phyloP scores from a whole-genome alignment of 768 basidiomycete species.

The Termitomyces sp. region DNA sequence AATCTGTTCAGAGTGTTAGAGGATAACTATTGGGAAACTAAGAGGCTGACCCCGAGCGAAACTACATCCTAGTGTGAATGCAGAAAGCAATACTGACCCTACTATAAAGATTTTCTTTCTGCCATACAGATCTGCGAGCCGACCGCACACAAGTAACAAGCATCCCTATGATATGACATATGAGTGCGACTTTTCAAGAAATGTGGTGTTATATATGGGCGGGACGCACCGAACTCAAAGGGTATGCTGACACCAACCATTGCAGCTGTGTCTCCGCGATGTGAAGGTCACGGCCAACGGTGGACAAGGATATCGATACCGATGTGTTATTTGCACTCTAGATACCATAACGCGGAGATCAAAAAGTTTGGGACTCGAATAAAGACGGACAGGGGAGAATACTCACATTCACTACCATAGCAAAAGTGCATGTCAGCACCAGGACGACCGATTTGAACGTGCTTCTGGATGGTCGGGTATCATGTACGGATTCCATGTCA shows the following conservation, averaged over 20 bases:
- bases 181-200: constrained; percentile 1
- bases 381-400: not conserved
- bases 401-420: constrained; percentile 25
- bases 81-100: constrained; percentile 52
- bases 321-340: constrained; percentile 44
- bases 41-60: constrained; percentile 49
- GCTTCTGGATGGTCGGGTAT: constrained; percentile 12
- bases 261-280: constrained; percentile 53
- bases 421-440: constrained; percentile 25
- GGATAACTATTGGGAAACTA: not conserved
- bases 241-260: constrained; percentile 67
- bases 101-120: constrained; percentile 63
- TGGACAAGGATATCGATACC: constrained; percentile 49
- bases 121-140: constrained; percentile 80
- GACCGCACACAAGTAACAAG: constrained; percentile 69
- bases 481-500: constrained; percentile 4
- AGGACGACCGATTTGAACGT: constrained; percentile 20
- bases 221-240: constrained; percentile 56
- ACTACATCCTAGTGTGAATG: constrained; percentile 62
- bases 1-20: constrained; percentile 34
- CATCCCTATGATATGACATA: constrained; percentile 51
- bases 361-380: not conserved
- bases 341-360: not conserved
- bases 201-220: not conserved
- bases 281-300: constrained; percentile 45